Conservation (phyloP, 169 alveolate genomes). For the Eimeria tenella region DNA sequence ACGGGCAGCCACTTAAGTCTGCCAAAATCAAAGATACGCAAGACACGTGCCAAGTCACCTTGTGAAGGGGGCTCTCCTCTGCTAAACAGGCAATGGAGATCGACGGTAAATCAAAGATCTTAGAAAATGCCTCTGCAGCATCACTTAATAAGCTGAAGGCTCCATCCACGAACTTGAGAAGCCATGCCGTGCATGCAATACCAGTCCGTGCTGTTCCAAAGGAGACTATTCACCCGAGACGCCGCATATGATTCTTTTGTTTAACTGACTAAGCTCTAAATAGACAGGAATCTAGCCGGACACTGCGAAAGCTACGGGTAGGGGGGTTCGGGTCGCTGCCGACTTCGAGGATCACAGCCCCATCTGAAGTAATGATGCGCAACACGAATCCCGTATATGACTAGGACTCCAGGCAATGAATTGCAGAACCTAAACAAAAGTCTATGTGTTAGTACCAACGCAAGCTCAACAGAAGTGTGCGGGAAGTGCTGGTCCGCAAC, state of each 20-base stretch:
- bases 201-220: constrained; percentile 4
- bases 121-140: neutral
- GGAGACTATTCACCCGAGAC: constrained; percentile 1
- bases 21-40: neutral
- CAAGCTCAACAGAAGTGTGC: neutral
- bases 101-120: neutral
- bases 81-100: neutral
- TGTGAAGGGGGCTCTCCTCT: neutral
- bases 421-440: neutral
- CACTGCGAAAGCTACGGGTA: neutral
- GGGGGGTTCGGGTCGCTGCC: constrained; percentile 36
- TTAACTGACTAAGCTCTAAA: neutral
- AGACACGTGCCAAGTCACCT: neutral
- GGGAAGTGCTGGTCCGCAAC: too few species aligned
- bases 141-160: neutral
- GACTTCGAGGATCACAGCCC: constrained; percentile 59
- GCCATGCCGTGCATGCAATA: constrained; percentile 44
- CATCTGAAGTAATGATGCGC: neutral
- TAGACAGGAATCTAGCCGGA: neutral
- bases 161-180: neutral
- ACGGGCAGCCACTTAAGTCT: neutral
- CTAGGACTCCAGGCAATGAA: too few species aligned
- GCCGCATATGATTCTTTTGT: neutral
- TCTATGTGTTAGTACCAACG: neutral
- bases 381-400: neutral